Percentiles rank a stretch among this genome's conserved stretches.
These are phyloP conservation scores for Vitis hybrid DNA, from an alignment of 177 flowering plant species.

Conservation along the genomic window DNA sequence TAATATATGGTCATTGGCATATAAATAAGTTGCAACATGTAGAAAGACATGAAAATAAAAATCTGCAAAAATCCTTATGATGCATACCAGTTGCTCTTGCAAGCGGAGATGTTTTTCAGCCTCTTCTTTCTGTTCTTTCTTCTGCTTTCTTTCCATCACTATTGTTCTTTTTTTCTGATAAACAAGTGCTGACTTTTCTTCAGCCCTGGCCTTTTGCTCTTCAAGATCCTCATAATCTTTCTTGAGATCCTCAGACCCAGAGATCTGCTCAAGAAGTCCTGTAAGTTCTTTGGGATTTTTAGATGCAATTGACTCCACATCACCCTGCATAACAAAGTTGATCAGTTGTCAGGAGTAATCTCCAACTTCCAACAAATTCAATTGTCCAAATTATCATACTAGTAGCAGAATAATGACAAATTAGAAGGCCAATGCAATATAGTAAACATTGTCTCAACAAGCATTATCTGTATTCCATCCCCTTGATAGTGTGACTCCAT, in stretches of 20 bases:
- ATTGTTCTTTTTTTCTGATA: slow-evolving; percentile 80
- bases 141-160: slow-evolving; percentile 84
- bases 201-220: slow-evolving; percentile 79
- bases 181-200: slow-evolving; percentile 75
- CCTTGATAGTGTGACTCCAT: too few species aligned
- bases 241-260: slow-evolving; percentile 94
- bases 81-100: slow-evolving; percentile 83
- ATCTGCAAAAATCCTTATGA: neutral
- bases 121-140: slow-evolving; percentile 96
- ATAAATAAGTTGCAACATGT: neutral
- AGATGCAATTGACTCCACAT: slow-evolving; percentile 97
- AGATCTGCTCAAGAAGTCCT: slow-evolving; percentile 89
- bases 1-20: too few species aligned
- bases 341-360: slow-evolving; percentile 5
- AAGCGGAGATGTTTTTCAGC: slow-evolving; percentile 89
- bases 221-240: slow-evolving; percentile 85
- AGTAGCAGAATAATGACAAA: too few species aligned
- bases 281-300: slow-evolving; percentile 96
- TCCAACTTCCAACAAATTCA: slow-evolving; percentile 7
- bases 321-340: slow-evolving; percentile 61
- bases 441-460: too few species aligned
- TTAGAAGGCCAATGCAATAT: neutral
- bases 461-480: too few species aligned
- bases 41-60: neutral
- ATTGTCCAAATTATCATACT: neutral